Percentiles rank a stretch among this genome's conserved stretches.
Evolutionary conservation across 495 filamentous ascomycete species (phyloP).

Genomic region (Daldinia decipiens): DNA sequence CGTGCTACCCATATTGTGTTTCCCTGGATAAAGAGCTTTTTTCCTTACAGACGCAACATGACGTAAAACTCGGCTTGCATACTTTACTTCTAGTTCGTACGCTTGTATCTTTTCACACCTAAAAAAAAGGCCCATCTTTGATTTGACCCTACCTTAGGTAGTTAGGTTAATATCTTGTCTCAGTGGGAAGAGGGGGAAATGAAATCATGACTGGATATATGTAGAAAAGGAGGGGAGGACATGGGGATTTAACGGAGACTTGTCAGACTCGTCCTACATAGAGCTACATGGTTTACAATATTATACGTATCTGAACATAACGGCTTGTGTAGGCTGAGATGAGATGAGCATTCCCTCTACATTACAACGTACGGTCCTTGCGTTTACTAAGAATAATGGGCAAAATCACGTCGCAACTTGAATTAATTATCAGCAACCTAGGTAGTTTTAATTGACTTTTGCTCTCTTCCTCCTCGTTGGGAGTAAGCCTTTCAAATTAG

Average conservation of each 20-base stretch:
- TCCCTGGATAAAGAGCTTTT: background rate
- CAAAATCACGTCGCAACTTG: slow-evolving; percentile 10
- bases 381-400: background rate
- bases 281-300: background rate
- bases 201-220: background rate
- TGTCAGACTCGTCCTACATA: slow-evolving; percentile 1
- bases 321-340: background rate
- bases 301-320: background rate
- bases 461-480: slow-evolving; percentile 29
- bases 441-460: slow-evolving; percentile 35
- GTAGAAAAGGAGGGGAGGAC: background rate
- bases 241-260: background rate
- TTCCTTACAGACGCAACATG: background rate
- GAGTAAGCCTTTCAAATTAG: slow-evolving; percentile 11
- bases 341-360: background rate
- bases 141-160: background rate
- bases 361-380: background rate
- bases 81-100: background rate
- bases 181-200: background rate
- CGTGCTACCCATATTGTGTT: background rate
- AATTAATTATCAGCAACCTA: slow-evolving; percentile 25
- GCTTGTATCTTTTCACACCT: background rate
- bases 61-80: background rate
- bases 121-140: background rate
- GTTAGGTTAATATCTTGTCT: background rate